Evolutionary conservation across 257 asterid species (phyloP).

Genomic region (Leonotis leonurus): DNA sequence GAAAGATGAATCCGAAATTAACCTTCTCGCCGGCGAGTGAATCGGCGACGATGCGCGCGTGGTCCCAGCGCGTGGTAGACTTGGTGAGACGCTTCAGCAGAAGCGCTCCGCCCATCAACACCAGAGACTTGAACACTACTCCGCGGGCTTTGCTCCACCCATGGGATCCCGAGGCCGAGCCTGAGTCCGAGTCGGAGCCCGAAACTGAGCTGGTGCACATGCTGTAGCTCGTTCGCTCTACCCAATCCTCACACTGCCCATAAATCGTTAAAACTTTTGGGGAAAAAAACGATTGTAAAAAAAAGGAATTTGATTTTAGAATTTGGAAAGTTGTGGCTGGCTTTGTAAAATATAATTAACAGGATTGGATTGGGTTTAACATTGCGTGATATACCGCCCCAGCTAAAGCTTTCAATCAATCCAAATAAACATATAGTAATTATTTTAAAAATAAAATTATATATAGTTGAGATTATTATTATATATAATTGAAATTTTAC

Average conservation of each 20-base stretch:
- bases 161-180: slow-evolving; percentile 42
- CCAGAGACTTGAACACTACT: slow-evolving; percentile 64
- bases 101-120: slow-evolving; percentile 81
- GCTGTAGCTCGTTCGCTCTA: slow-evolving; percentile 8
- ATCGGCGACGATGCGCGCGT: slow-evolving; percentile 79
- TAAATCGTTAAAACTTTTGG: slow-evolving; percentile 9
- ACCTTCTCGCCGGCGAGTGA: slow-evolving; percentile 97
- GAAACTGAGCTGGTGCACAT: slow-evolving; percentile 62
- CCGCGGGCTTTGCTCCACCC: slow-evolving; percentile 81
- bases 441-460: too few species aligned
- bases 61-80: slow-evolving; percentile 99
- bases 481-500: too few species aligned
- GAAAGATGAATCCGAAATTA: neutral
- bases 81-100: slow-evolving; percentile 81
- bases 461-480: too few species aligned
- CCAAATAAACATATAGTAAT: too few species aligned
- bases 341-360: too few species aligned
- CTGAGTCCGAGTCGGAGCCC: too few species aligned
- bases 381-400: too few species aligned
- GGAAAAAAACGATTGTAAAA: neutral
- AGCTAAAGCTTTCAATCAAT: too few species aligned
- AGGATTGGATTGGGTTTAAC: too few species aligned
- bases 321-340: too few species aligned
- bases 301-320: too few species aligned
- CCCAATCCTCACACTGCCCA: slow-evolving; percentile 18